phyloP scores from a whole-genome alignment of 1,284 basidiomycete species.

The Mycena sp. region DNA sequence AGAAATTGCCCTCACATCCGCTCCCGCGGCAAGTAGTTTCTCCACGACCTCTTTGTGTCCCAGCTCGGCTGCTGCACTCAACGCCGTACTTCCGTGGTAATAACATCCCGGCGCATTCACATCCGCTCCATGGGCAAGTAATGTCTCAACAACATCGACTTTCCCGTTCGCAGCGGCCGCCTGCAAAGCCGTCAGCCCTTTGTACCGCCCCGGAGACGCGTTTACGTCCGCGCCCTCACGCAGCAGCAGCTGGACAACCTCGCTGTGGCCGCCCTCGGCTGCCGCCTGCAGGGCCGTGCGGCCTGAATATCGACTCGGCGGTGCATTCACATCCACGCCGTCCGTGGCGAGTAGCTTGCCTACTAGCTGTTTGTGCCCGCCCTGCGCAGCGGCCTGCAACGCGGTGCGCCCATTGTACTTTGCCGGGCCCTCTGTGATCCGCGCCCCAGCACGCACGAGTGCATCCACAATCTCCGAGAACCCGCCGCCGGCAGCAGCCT shows the following conservation, averaged over 20 bases:
- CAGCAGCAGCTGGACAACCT: constrained; percentile 7
- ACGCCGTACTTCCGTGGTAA: constrained; percentile 18
- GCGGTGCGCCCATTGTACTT: constrained; percentile 19
- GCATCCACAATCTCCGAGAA: constrained; percentile 1
- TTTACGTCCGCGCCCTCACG: constrained; percentile 14
- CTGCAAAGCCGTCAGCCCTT: constrained; percentile 21
- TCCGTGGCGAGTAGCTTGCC: constrained; percentile 13
- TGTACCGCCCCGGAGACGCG: constrained; percentile 13
- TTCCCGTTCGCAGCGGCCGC: background rate
- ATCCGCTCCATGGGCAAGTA: constrained; percentile 18
- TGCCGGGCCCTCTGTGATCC: constrained; percentile 2
- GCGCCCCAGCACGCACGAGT: constrained; percentile 20
- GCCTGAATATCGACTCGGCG: constrained; percentile 15
- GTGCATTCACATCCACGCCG: constrained; percentile 20
- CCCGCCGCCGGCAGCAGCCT: constrained; percentile 16
- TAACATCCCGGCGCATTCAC: constrained; percentile 27
- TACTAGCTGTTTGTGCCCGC: constrained; percentile 17
- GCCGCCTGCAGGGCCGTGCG: constrained; percentile 25
- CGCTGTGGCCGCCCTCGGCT: constrained; percentile 1
- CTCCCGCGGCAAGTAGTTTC: constrained; percentile 20
- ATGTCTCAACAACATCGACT: constrained; percentile 9
- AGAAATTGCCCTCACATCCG: constrained; percentile 13
- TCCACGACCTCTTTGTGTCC: constrained; percentile 10
- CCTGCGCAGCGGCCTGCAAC: constrained; percentile 23
- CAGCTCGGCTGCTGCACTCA: constrained; percentile 8